phyloP scores from a whole-genome alignment of 169 alveolate genomes.

The Plasmodium coatneyi region DNA sequence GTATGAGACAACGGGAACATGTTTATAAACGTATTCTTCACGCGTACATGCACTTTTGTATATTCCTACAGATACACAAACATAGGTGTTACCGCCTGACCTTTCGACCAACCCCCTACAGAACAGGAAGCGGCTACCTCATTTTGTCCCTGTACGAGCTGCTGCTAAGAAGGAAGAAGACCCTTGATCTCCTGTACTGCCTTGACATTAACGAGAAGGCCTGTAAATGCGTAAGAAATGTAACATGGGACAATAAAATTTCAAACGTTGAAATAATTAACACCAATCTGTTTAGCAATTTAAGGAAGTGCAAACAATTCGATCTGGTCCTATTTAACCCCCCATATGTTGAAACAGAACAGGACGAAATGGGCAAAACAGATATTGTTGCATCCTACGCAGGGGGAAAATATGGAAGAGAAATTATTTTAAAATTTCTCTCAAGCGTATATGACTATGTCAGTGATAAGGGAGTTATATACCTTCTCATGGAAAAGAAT shows the following conservation, averaged over 20 bases:
- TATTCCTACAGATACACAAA: not conserved
- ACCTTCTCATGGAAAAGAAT: constrained; percentile 48
- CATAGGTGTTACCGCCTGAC: not conserved
- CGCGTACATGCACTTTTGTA: not conserved
- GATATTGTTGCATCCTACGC: constrained; percentile 69
- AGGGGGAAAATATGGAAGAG: constrained; percentile 72
- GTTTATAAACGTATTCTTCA: not conserved
- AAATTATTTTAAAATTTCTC: constrained; percentile 57
- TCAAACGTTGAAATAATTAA: constrained; percentile 54
- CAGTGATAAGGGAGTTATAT: constrained; percentile 51
- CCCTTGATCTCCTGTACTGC: constrained; percentile 30
- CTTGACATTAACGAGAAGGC: constrained; percentile 61
- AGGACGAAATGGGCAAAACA: constrained; percentile 60
- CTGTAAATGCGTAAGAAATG: constrained; percentile 46
- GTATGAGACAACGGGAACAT: not conserved
- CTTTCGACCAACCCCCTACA: not conserved
- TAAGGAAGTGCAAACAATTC: constrained; percentile 39
- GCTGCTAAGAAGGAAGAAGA: constrained; percentile 35
- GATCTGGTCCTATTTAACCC: constrained; percentile 61
- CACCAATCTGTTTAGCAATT: constrained; percentile 28
- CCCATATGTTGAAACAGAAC: constrained; percentile 68
- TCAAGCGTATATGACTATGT: constrained; percentile 50
- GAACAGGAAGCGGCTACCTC: constrained; percentile 65
- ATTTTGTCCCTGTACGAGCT: constrained; percentile 29
- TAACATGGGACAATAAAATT: constrained; percentile 16